Evolutionary conservation across 2,329 filamentous ascomycete species (phyloP), one percentile per base, ranked within the genome.

Genomic region (Epichloe typhina): DNA sequence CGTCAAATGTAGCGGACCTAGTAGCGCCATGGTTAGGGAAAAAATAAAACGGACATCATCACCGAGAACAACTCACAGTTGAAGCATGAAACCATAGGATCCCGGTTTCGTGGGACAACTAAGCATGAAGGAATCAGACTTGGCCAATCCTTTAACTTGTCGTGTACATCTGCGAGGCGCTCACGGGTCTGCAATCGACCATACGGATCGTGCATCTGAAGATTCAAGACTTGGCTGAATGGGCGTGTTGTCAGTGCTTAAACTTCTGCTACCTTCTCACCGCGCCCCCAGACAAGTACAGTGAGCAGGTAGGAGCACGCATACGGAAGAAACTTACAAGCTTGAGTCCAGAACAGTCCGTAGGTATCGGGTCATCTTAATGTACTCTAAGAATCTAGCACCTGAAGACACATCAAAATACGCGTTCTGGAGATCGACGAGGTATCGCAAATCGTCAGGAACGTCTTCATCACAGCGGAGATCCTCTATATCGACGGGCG

Each of bases 391-490:
- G 23, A 73, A 72, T 2, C 71, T 62, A 2, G 64, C 64, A 0
- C 65, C 68, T 5, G 63, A 60, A 1, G 65, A 61, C 4, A 65
- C 55, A 12, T 67, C 61, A 26, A 69, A 68, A 2, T 50, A 47
- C 5, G 56, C 57, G 50, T 65, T 63, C 5, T 56, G 53, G 1
- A 61, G 57, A 40, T 69, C 66, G 11, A 72, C 62, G 21, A 71
- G 55, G 36, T 66, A 52, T 21, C 54, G 58, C 47, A 67, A 60
- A 11, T 64, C 66, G 37, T 56, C 60, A 19, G 58, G 62, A 2
- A 73, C 64, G 47, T 71, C 64, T 54, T 74, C 72, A 35, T 73
- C 71, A 17, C 62, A 66, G 7, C 63, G 57, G 8, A 73, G 49
- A 53, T 74, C 71, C 2, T 72, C 69, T 56, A 72, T 64, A 5